Conservation (phyloP, 2,329 filamentous ascomycete species). For the Anisogramma anomala region DNA sequence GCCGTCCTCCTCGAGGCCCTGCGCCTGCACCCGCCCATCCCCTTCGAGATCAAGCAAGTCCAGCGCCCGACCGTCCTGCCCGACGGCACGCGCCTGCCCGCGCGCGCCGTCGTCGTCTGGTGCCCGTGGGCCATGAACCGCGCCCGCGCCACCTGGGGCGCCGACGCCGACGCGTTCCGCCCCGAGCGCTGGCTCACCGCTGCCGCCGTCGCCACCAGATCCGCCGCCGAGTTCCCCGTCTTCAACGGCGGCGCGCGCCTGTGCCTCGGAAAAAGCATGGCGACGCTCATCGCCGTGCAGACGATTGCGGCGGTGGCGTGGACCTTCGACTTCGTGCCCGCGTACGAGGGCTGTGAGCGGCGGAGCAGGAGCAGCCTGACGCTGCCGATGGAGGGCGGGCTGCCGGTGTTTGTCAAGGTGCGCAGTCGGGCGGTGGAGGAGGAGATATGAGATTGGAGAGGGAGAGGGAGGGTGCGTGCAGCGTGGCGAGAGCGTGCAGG, state of each 20-base stretch:
- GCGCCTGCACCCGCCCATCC: conserved; percentile 51
- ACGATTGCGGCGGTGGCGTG: conserved; percentile 38
- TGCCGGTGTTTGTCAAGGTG: conserved; percentile 34
- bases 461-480: neutral
- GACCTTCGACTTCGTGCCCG: conserved; percentile 38
- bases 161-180: conserved; percentile 41
- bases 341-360: conserved; percentile 32
- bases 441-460: neutral
- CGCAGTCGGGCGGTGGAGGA: conserved; percentile 8
- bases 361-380: conserved; percentile 50
- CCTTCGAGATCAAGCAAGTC: conserved; percentile 54
- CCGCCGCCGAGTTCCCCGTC: conserved; percentile 48
- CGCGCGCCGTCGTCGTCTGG: conserved; percentile 46
- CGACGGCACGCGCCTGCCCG: conserved; percentile 47
- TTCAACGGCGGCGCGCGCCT: conserved; percentile 53
- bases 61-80: conserved; percentile 41
- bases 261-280: conserved; percentile 54
- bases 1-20: conserved; percentile 52
- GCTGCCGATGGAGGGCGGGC: conserved; percentile 50
- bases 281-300: conserved; percentile 47
- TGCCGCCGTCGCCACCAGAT: conserved; percentile 16
- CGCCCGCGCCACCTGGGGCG: conserved; percentile 43
- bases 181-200: conserved; percentile 43
- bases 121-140: conserved; percentile 54
- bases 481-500: neutral